Percentiles rank a stretch among this genome's conserved stretches.
These are phyloP conservation scores for Nemania serpens DNA, from an alignment of 2,329 filamentous ascomycete species.

Conservation along the genomic window DNA sequence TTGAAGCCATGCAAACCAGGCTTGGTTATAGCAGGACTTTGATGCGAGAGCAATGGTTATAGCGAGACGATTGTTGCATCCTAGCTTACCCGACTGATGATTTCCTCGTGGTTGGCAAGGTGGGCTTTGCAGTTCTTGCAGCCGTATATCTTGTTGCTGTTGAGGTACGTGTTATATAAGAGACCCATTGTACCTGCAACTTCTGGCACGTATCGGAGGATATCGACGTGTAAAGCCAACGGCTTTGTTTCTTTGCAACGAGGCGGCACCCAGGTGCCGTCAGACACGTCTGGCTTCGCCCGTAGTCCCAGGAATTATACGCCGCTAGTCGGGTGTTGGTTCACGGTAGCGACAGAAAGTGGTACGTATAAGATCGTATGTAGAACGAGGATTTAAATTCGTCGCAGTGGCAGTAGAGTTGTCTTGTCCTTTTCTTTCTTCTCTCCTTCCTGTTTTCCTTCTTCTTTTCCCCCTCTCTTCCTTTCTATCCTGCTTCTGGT, in stretches of 20 bases:
- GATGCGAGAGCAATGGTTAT: not conserved
- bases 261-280: not conserved
- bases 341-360: not conserved
- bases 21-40: not conserved
- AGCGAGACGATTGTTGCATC: not conserved
- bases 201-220: not conserved
- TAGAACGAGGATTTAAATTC: no score
- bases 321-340: not conserved
- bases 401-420: not conserved
- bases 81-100: constrained; percentile 80
- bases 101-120: constrained; percentile 92
- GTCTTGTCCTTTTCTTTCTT: no score
- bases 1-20: not conserved
- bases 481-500: not conserved
- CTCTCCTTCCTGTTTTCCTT: no score
- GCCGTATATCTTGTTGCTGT: constrained; percentile 84
- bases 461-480: no score
- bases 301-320: not conserved
- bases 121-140: constrained; percentile 97
- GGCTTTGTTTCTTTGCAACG: not conserved
- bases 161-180: constrained; percentile 89
- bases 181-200: constrained; percentile 71
- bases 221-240: not conserved
- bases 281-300: not conserved
- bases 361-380: not conserved